phyloP scores from a whole-genome alignment of 345 rosid species.

The Citrus sinensis region DVS_A1.0 CM039162.1:25006001-25006500 shows the following conservation, averaged over 20 bases:
- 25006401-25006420: conserved; percentile 56
- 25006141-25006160: too few relatives aligned
- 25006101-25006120: background rate
- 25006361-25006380: conserved; percentile 63
- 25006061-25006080: background rate
- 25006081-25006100: background rate
- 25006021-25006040: background rate
- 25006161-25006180: too few relatives aligned
- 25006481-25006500: conserved; percentile 51
- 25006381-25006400: conserved; percentile 52
- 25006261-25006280: conserved; percentile 53
- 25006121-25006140: too few relatives aligned
- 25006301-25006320: conserved; percentile 49
- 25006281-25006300: conserved; percentile 46
- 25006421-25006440: conserved; percentile 51
- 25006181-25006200: conserved; percentile 34
- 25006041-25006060: background rate
- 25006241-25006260: conserved; percentile 60
- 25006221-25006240: conserved; percentile 76
- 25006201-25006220: conserved; percentile 75
- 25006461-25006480: conserved; percentile 59
- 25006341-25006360: conserved; percentile 40
- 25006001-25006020: background rate
- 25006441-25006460: conserved; percentile 55
- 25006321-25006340: conserved; percentile 54